Conservation (phyloP, 306 rosid genomes). For the Ammopiptanthus mongolicus region DNA sequence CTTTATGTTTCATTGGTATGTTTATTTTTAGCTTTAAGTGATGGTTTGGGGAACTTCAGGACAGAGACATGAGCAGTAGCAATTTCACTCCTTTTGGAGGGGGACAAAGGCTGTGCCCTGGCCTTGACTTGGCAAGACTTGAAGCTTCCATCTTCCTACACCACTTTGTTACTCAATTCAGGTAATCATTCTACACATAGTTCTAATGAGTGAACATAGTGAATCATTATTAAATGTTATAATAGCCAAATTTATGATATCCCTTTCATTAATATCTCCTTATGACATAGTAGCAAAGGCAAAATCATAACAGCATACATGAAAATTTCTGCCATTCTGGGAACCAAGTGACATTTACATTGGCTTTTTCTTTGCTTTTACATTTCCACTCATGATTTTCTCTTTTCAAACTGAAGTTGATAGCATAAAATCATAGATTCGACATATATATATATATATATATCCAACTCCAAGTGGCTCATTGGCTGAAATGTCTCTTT, state of each 20-base stretch:
- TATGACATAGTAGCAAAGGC: slow-evolving; percentile 12
- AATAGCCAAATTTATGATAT: not conserved
- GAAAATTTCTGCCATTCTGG: slow-evolving; percentile 15
- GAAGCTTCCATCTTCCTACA: slow-evolving; percentile 86
- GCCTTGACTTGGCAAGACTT: slow-evolving; percentile 86
- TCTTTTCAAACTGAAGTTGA: not conserved
- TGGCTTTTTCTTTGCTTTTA: slow-evolving; percentile 11
- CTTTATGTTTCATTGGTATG: too few relatives aligned
- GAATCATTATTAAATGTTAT: slow-evolving; percentile 17
- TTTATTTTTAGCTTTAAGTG: not conserved
- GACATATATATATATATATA: not conserved
- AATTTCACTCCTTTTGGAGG: slow-evolving; percentile 97
- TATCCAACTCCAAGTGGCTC: slow-evolving; percentile 3
- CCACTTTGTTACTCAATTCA: slow-evolving; percentile 83
- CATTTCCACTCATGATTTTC: slow-evolving; percentile 8
- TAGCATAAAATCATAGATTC: slow-evolving; percentile 8
- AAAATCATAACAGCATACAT: slow-evolving; percentile 22
- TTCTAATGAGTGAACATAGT: not conserved
- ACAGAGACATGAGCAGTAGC: slow-evolving; percentile 60
- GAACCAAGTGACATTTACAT: slow-evolving; percentile 9
- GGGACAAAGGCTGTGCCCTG: slow-evolving; percentile 93
- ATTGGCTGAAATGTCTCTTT: not conserved
- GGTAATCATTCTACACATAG: slow-evolving; percentile 35
- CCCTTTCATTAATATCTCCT: not conserved
- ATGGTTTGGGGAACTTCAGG: slow-evolving; percentile 35